A percentile compares a stretch with the other conserved stretches of the same genome.
phyloP scores from a whole-genome alignment of 2,329 filamentous ascomycete genomes.

The Orbilia blumenaviensis region DNA sequence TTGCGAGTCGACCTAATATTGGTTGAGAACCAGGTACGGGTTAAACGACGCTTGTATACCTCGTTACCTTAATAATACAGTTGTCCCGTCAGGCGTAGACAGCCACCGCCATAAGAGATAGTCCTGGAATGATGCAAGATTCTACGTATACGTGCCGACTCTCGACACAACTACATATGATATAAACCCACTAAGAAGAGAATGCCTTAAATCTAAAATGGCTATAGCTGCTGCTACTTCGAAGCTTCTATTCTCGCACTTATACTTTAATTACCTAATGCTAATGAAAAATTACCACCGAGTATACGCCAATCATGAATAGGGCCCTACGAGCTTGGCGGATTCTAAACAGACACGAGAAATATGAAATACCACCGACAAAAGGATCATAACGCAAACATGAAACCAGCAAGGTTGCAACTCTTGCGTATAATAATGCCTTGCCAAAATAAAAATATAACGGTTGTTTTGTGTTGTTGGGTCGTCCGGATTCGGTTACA shows the following conservation, averaged over 20 bases:
- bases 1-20: neutral
- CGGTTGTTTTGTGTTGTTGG: slow-evolving; percentile 40
- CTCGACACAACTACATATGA: neutral
- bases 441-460: slow-evolving; percentile 10
- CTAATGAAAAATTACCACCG: no score
- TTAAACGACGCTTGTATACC: neutral
- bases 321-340: no score
- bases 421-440: neutral
- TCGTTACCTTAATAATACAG: neutral
- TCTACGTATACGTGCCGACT: neutral
- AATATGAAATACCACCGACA: no score
- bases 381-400: no score
- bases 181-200: neutral
- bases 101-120: neutral
- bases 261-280: no score
- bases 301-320: no score
- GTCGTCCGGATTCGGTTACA: slow-evolving; percentile 45
- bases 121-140: neutral
- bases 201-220: no score
- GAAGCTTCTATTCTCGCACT: no score
- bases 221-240: no score
- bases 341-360: no score
- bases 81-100: slow-evolving; percentile 2
- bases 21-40: neutral
- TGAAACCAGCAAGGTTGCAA: no score